Base-by-base conservation (phyloP, 768 basidiomycete species). In the Podaxis sp. region DNA sequence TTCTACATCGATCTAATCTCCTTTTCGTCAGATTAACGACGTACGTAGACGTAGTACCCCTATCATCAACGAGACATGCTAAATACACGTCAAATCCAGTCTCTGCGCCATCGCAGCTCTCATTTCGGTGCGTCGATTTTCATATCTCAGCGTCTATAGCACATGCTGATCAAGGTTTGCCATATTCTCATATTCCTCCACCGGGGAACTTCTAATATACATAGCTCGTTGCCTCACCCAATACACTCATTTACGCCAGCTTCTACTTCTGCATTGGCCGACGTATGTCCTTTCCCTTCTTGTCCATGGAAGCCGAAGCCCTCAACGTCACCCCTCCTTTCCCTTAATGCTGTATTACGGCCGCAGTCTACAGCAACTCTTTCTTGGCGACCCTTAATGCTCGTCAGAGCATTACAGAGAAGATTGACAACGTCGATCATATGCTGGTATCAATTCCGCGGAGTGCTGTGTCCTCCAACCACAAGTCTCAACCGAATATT, bases 221-320 rank as follows among this genome's bases (percentile, higher is more conserved):
- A 55, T 44, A 78, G 77, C 66, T 78, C 7, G 63, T 75, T 20
- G 81, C 77, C 70, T 83, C 75, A n/a, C 74, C 68, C 3, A 48
- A 72, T 28, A 79, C 79, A 2, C 75, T 83, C 60, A 72, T 83
- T 56, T 86, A 85, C 66, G 78, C 82, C 10, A 56, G 73, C 1
- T 85, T 85, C 70, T 86, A 82, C 70, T 84, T 82, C 68, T 79
- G 77, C 66, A 77, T 84, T 61, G 82, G 84, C 6, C 77, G 82
- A 51, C 63, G 80, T 82, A 68, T 41, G 79, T 75, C 36, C 50
- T n/a, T 13, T 33, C n/a, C 33, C n/a, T n/a, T n/a, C 41, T 3
- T 26, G 11, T 54, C n/a, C 13, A 15, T 48, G 46, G 12, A 15
- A 12, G 33, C 10, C 12, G 11, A 22, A n/a, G 38, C 6, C 8